phyloP scores from a whole-genome alignment of 2,329 filamentous ascomycete genomes.

The Claviceps pusilla region DNA sequence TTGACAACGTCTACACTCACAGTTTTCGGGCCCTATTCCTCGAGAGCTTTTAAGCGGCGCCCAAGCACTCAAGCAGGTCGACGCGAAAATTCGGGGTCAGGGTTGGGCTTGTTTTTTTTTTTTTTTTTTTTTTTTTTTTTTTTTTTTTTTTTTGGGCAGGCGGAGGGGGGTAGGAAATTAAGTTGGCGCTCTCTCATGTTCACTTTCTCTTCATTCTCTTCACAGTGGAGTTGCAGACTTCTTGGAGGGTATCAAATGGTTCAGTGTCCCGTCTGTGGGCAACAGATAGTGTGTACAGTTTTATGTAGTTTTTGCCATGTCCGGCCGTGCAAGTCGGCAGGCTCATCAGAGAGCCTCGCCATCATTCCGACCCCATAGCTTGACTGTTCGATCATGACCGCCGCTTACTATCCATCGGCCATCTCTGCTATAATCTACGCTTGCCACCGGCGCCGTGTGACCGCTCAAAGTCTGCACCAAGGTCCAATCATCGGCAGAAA shows the following conservation, averaged over 20 bases:
- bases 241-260: not conserved
- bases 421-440: conserved; percentile 74
- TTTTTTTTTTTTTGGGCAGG: too few relatives aligned
- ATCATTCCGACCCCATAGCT: conserved; percentile 86
- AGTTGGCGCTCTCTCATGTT: not conserved
- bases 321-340: not conserved
- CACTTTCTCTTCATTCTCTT: not conserved
- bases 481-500: conserved; percentile 92
- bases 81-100: too few relatives aligned
- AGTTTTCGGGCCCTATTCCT: not conserved
- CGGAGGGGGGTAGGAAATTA: too few relatives aligned
- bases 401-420: conserved; percentile 88
- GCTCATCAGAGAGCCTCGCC: conserved; percentile 33
- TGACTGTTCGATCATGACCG: conserved; percentile 87
- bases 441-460: conserved; percentile 83
- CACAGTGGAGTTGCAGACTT: not conserved
- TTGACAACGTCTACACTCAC: not conserved
- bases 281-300: not conserved
- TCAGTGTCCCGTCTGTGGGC: not conserved
- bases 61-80: too few relatives aligned
- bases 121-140: too few relatives aligned
- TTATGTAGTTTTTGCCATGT: not conserved
- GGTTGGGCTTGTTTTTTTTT: too few relatives aligned
- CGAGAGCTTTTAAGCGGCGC: not conserved
- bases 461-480: conserved; percentile 75